Evolutionary conservation across 2,329 filamentous ascomycete species (phyloP).

Genomic region (Cordyceps tenuipes): DNA sequence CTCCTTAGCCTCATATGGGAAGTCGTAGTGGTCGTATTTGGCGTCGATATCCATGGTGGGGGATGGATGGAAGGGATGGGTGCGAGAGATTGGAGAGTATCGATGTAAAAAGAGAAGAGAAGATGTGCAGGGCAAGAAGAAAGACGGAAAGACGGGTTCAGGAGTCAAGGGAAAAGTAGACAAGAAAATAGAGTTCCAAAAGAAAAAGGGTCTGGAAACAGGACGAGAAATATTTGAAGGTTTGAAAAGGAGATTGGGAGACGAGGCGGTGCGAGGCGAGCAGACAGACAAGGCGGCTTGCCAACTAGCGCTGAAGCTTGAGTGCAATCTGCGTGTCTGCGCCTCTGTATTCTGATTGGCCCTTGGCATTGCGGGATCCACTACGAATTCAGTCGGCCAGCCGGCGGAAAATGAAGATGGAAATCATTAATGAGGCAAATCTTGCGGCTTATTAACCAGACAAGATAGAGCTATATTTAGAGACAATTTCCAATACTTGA

Average conservation of each 20-base stretch:
- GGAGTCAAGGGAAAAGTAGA: neutral
- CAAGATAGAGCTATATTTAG: too few relatives aligned
- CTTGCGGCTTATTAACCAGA: too few relatives aligned
- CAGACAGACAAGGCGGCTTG: too few relatives aligned
- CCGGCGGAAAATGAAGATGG: too few relatives aligned
- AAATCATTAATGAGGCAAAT: too few relatives aligned
- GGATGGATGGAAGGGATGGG: constrained; percentile 13
- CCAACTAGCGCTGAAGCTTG: too few relatives aligned
- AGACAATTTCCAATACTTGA: too few relatives aligned
- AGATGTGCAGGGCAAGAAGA: neutral
- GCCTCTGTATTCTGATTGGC: too few relatives aligned
- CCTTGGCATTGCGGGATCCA: too few relatives aligned
- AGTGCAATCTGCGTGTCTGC: too few relatives aligned
- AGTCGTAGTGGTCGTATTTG: constrained; percentile 97
- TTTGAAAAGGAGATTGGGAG: constrained; percentile 5
- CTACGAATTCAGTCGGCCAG: too few relatives aligned
- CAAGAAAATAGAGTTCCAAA: constrained; percentile 1
- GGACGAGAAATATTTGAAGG: neutral
- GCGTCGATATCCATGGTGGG: constrained; percentile 56
- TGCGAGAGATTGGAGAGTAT: constrained; percentile 5
- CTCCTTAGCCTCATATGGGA: constrained; percentile 67
- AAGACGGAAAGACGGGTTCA: neutral
- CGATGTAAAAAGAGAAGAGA: neutral
- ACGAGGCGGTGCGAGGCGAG: constrained; percentile 9
- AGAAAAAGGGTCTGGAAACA: constrained; percentile 6